Conservation (phyloP, 768 basidiomycete species). For the Pleurotus eryngii region DNA sequence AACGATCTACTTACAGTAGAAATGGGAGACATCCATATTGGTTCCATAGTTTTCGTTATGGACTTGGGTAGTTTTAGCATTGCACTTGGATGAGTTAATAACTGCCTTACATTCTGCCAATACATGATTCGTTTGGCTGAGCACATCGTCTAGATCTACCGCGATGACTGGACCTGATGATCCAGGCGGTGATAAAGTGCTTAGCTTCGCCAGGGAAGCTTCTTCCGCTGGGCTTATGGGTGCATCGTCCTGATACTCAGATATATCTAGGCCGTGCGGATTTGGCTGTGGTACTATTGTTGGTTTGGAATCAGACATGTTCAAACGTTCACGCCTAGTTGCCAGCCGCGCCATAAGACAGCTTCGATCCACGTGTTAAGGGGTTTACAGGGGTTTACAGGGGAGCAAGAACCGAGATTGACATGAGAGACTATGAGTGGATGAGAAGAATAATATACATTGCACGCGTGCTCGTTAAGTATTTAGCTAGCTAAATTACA, state of each 20-base stretch:
- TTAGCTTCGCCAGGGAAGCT: not conserved
- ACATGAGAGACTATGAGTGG: no score
- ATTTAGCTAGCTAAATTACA: slow-evolving; percentile 11
- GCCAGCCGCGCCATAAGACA: no score
- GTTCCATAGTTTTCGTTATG: slow-evolving; percentile 62
- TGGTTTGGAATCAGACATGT: no score
- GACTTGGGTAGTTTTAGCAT: slow-evolving; percentile 37
- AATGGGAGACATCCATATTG: slow-evolving; percentile 49
- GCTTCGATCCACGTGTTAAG: no score
- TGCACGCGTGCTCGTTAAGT: not conserved
- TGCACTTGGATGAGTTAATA: not conserved
- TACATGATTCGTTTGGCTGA: slow-evolving; percentile 56
- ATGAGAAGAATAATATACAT: not conserved
- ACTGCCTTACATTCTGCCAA: slow-evolving; percentile 52
- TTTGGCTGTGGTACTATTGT: not conserved
- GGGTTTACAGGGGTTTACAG: no score
- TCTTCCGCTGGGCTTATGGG: not conserved
- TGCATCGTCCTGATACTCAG: slow-evolving; percentile 1
- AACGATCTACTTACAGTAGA: slow-evolving; percentile 48
- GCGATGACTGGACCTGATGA: slow-evolving; percentile 45
- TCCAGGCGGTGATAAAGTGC: slow-evolving; percentile 18
- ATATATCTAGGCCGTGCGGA: slow-evolving; percentile 1
- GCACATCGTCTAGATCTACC: slow-evolving; percentile 67
- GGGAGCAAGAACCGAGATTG: no score
- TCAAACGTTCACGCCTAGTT: no score